phyloP scores from a whole-genome alignment of 2,329 filamentous ascomycete species.

The Penicillium aurantiogriseum region DNA sequence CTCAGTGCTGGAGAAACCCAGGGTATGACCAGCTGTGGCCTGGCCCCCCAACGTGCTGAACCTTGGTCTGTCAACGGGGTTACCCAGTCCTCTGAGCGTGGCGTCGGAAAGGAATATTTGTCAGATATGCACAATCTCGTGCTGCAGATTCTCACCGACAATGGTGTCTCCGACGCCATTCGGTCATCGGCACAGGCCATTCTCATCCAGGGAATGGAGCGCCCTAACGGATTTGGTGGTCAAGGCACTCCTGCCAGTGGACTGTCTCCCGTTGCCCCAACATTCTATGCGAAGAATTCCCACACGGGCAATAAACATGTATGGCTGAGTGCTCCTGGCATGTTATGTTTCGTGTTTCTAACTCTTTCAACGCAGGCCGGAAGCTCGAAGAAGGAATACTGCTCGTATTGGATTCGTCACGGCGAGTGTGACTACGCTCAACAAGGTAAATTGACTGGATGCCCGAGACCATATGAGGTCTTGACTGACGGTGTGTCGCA shows the following conservation, averaged over 20 bases:
- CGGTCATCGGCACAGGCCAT: slow-evolving; percentile 24
- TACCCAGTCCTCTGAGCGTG: neutral
- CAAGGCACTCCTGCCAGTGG: neutral
- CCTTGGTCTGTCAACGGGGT: slow-evolving; percentile 38
- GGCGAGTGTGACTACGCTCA: slow-evolving; percentile 82
- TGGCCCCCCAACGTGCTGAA: slow-evolving; percentile 30
- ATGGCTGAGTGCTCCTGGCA: neutral
- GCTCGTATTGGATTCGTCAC: slow-evolving; percentile 85
- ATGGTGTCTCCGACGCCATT: slow-evolving; percentile 18
- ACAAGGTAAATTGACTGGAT: slow-evolving; percentile 51
- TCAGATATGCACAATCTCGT: slow-evolving; percentile 22
- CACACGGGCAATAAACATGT: neutral
- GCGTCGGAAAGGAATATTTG: slow-evolving; percentile 1
- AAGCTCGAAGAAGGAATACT: slow-evolving; percentile 67
- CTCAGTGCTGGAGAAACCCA: slow-evolving; percentile 40
- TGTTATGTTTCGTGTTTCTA: neutral
- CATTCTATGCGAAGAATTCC: neutral
- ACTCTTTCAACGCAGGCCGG: slow-evolving; percentile 9
- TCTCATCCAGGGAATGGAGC: slow-evolving; percentile 1
- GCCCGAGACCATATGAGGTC: neutral
- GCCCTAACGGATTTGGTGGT: neutral
- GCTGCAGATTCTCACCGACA: slow-evolving; percentile 22
- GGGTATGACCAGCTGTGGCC: slow-evolving; percentile 46
- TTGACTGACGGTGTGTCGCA: neutral
- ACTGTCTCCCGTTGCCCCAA: neutral